A percentile compares a stretch with the other conserved stretches of the same genome.
These are phyloP conservation scores for Pyricularia pennisetigena DNA, from an alignment of 2,329 filamentous ascomycete species.

Conservation along the genomic window DNA sequence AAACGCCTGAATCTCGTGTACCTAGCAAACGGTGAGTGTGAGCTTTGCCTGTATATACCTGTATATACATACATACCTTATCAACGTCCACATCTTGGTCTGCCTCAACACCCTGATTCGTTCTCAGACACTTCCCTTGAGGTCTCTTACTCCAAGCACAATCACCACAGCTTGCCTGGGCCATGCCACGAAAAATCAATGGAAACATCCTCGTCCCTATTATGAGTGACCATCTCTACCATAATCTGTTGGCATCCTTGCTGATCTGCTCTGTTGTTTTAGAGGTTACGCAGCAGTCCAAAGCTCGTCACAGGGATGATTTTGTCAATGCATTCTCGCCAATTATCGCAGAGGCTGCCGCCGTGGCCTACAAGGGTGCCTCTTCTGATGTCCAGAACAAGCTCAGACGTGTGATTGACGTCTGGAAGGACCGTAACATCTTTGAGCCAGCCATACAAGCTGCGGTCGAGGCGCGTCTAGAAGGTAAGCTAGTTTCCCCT, in stretches of 20 bases:
- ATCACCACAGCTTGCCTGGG: neutral
- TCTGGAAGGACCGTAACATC: slow-evolving; percentile 81
- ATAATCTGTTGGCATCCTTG: slow-evolving; percentile 3
- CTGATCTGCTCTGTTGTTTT: slow-evolving; percentile 8
- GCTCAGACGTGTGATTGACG: slow-evolving; percentile 79
- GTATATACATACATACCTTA: neutral
- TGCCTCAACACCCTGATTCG: neutral
- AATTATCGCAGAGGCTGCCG: slow-evolving; percentile 81
- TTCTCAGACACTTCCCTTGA: neutral
- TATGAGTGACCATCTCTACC: slow-evolving; percentile 3
- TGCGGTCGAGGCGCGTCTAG: slow-evolving; percentile 68
- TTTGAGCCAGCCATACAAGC: slow-evolving; percentile 75
- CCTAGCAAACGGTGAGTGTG: slow-evolving; percentile 72
- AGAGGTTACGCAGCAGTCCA: slow-evolving; percentile 96
- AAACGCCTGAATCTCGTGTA: slow-evolving; percentile 90
- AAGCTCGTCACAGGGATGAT: slow-evolving; percentile 83
- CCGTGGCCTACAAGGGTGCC: slow-evolving; percentile 83
- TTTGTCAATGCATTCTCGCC: slow-evolving; percentile 89
- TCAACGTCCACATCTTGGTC: neutral
- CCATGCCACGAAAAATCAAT: neutral
- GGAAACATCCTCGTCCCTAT: neutral
- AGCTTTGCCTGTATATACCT: neutral
- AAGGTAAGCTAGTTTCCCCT: slow-evolving; percentile 45
- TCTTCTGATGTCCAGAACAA: slow-evolving; percentile 81
- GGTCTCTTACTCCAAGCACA: neutral